These are phyloP conservation scores for Colletotrichum tropicale DNA, from an alignment of 2,329 filamentous ascomycete genomes.

Conservation along the genomic window DNA sequence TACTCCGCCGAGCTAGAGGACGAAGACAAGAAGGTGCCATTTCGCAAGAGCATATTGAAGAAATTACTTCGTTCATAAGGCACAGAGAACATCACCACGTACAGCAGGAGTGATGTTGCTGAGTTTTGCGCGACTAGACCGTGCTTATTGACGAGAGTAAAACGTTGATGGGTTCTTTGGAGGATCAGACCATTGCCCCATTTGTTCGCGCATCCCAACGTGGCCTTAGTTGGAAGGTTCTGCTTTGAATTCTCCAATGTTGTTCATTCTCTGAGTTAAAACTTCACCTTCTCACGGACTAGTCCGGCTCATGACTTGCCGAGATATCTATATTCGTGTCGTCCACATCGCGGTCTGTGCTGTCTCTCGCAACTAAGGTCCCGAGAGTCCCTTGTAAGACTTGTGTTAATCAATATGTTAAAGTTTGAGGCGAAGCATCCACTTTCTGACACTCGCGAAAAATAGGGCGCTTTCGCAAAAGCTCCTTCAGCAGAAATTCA, in stretches of 20 bases:
- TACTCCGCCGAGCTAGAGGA: constrained; percentile 3
- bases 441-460: neutral
- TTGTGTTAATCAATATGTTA: neutral
- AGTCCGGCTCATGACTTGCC: neutral
- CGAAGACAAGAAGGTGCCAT: neutral
- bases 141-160: neutral
- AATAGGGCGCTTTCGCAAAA: neutral
- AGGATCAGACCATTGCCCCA: neutral
- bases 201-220: neutral
- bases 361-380: neutral
- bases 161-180: neutral
- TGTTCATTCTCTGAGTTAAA: neutral
- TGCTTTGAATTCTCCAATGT: neutral
- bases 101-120: neutral
- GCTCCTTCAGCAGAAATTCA: neutral
- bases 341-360: neutral
- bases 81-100: neutral
- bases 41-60: neutral
- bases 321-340: neutral
- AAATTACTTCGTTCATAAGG: neutral
- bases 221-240: neutral
- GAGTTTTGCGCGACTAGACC: neutral
- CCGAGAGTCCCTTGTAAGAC: neutral
- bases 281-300: neutral
- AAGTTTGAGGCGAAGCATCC: neutral